These are phyloP conservation scores for Macroventuria anomochaeta DNA, from an alignment of 2,329 filamentous ascomycete species.

Conservation along the genomic window DNA sequence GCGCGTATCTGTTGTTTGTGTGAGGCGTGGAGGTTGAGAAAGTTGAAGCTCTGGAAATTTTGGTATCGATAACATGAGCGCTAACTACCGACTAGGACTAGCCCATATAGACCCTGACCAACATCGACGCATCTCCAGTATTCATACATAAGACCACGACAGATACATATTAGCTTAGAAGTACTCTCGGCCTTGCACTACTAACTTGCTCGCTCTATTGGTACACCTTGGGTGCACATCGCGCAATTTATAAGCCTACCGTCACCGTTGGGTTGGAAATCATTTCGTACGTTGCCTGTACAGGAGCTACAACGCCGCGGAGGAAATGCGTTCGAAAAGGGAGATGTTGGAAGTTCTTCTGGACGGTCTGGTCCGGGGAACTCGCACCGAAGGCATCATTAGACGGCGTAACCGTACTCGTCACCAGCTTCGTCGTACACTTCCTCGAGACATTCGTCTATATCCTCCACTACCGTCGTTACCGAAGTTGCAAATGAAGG, in stretches of 20 bases:
- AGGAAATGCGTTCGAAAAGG: not conserved
- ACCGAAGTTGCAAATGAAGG: too few relatives aligned
- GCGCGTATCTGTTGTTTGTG: not conserved
- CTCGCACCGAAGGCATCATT: not conserved
- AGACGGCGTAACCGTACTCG: not conserved
- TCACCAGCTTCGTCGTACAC: not conserved
- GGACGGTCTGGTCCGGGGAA: not conserved
- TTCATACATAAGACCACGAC: too few relatives aligned
- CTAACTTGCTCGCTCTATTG: too few relatives aligned
- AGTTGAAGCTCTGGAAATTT: constrained; percentile 6
- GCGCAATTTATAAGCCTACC: not conserved
- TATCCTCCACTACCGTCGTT: not conserved
- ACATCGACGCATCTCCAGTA: too few relatives aligned
- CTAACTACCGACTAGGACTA: too few relatives aligned
- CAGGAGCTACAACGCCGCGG: not conserved
- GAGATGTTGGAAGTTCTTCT: not conserved
- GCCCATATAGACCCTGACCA: too few relatives aligned
- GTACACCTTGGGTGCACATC: not conserved
- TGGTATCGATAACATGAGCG: constrained; percentile 16
- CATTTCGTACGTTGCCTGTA: not conserved
- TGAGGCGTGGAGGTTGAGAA: not conserved
- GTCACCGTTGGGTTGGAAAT: not conserved
- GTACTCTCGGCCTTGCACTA: too few relatives aligned
- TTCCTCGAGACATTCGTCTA: not conserved
- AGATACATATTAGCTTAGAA: not conserved